Percentiles rank a stretch among this genome's conserved stretches.
Evolutionary conservation across 1,284 basidiomycete genomes (phyloP).

Genomic region (Lignosus rhinocerotis): DNA sequence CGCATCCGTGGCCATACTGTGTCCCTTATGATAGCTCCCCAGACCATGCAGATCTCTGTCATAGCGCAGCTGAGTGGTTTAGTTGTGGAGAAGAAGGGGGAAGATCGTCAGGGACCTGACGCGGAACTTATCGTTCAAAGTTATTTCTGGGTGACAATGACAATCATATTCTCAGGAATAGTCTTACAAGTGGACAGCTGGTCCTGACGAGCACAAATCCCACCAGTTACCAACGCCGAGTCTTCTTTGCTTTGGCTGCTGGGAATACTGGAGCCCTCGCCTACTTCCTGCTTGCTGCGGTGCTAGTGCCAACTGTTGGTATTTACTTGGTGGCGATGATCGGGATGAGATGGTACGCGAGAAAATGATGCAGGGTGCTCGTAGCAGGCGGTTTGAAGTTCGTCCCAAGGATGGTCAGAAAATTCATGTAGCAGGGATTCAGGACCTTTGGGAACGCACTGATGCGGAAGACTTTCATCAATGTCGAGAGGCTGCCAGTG

Average conservation of each 20-base stretch:
- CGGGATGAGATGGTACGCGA: too few species aligned
- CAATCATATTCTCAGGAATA: conserved; percentile 45
- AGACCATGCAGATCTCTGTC: neutral
- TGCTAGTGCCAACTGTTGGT: too few species aligned
- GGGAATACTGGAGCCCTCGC: conserved; percentile 42
- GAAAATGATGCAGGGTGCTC: too few species aligned
- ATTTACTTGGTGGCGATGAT: too few species aligned
- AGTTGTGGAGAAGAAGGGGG: conserved; percentile 1
- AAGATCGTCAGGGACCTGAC: conserved; percentile 2
- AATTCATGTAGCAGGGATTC: too few species aligned
- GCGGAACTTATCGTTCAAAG: conserved; percentile 23
- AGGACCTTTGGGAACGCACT: too few species aligned
- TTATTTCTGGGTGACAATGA: conserved; percentile 38
- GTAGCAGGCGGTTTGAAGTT: too few species aligned
- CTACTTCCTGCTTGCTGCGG: conserved; percentile 38
- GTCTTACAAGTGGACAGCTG: conserved; percentile 39
- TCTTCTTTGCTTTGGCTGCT: conserved; percentile 42
- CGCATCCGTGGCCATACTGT: too few species aligned
- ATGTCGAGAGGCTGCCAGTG: too few species aligned
- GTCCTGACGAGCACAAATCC: conserved; percentile 36
- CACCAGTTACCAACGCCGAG: conserved; percentile 27
- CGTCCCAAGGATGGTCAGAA: too few species aligned
- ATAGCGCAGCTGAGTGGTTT: neutral
- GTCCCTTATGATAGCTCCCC: too few species aligned
- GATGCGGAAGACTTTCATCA: too few species aligned